These are phyloP conservation scores for Polygonum aviculare DNA, from an alignment of 148 eudicot species.

Conservation along the genomic window DNA sequence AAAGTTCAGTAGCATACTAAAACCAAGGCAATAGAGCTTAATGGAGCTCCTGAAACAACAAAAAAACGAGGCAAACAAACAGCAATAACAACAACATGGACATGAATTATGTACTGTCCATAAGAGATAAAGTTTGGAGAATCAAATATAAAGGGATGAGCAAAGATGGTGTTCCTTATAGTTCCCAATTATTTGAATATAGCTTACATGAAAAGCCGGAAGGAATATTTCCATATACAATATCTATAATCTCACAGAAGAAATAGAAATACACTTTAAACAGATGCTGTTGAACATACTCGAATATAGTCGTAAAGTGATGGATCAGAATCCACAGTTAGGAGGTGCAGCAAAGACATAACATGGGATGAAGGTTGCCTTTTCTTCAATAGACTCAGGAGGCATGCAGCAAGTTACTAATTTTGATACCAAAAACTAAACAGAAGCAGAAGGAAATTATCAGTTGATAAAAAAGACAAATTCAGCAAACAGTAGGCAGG, in stretches of 20 bases:
- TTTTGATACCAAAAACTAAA: conserved; percentile 77
- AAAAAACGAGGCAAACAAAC: too few relatives aligned
- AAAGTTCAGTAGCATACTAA: too few relatives aligned
- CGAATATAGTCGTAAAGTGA: conserved; percentile 64
- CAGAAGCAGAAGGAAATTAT: neutral
- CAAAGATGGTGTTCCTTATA: neutral
- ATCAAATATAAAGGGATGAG: neutral
- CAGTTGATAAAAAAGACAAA: neutral
- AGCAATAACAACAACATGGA: too few relatives aligned
- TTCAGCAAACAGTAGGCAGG: neutral
- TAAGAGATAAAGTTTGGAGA: neutral
- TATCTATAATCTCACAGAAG: neutral
- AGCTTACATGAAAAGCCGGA: neutral
- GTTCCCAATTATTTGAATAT: neutral
- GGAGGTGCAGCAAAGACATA: conserved; percentile 64
- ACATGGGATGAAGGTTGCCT: conserved; percentile 48
- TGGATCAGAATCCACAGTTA: conserved; percentile 74
- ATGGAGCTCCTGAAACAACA: too few relatives aligned
- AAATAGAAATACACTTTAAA: conserved; percentile 1
- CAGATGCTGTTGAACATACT: conserved; percentile 35
- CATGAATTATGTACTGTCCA: too few relatives aligned
- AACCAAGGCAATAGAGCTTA: too few relatives aligned
- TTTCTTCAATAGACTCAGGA: conserved; percentile 19
- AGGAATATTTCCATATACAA: neutral
- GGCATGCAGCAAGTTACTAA: conserved; percentile 63